phyloP scores from a whole-genome alignment of 106 monocot genomes.

The Chionographis japonica region DNA sequence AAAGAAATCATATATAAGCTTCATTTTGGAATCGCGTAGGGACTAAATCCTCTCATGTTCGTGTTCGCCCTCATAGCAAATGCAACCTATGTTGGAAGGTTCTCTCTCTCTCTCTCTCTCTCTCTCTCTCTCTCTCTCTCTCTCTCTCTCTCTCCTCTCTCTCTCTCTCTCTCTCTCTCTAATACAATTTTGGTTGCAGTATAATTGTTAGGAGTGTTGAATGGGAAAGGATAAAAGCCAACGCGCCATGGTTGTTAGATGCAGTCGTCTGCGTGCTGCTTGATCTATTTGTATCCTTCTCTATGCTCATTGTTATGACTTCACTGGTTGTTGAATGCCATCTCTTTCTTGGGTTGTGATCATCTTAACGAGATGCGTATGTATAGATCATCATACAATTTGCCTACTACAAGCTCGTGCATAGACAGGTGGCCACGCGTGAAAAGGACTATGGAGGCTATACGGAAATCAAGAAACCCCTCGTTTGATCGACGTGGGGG shows the following conservation, averaged over 20 bases:
- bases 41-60: constrained; percentile 75
- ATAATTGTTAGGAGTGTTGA: constrained; percentile 63
- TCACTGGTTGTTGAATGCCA: background rate
- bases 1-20: no score
- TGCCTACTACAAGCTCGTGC: constrained; percentile 46
- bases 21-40: constrained; percentile 23
- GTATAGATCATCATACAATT: constrained; percentile 54
- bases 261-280: constrained; percentile 63
- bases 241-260: constrained; percentile 71
- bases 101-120: constrained; percentile 9
- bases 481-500: background rate
- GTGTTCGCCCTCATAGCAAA: constrained; percentile 61
- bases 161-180: background rate
- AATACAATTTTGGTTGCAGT: constrained; percentile 21
- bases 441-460: constrained; percentile 3
- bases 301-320: background rate
- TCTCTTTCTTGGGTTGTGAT: background rate
- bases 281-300: constrained; percentile 68
- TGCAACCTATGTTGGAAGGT: constrained; percentile 72
- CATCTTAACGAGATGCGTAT: background rate
- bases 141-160: no score
- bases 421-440: background rate
- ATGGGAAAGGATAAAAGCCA: constrained; percentile 51
- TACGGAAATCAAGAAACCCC: constrained; percentile 16
- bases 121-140: constrained; percentile 6